phyloP scores from a whole-genome alignment of 148 eudicot genomes.

The Beta vulgaris region DNA sequence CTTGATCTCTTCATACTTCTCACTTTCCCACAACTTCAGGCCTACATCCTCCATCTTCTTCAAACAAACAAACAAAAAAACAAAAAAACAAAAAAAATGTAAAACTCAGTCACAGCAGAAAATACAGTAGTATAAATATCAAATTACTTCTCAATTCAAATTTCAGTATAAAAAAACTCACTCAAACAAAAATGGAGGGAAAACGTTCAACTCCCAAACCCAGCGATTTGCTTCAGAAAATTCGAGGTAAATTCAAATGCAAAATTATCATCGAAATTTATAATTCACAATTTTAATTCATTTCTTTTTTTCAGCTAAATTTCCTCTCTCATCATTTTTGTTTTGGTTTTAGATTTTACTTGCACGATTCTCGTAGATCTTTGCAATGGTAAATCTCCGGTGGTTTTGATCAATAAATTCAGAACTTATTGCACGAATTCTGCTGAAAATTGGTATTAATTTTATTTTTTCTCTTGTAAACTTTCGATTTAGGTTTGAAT shows the following conservation, averaged over 20 bases:
- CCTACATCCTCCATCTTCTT: too few species aligned
- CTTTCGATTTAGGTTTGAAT: neutral
- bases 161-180: neutral
- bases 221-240: constrained; percentile 47
- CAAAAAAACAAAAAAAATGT: too few species aligned
- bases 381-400: constrained; percentile 50
- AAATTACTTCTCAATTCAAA: neutral
- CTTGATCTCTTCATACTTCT: too few species aligned
- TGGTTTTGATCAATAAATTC: constrained; percentile 59
- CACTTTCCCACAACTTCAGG: too few species aligned
- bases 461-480: neutral
- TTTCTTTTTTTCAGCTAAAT: neutral
- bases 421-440: constrained; percentile 67
- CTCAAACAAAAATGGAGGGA: constrained; percentile 39
- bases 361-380: constrained; percentile 57
- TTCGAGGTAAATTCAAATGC: constrained; percentile 39
- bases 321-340: neutral
- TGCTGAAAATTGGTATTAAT: constrained; percentile 59
- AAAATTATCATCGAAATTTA: neutral
- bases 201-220: constrained; percentile 37
- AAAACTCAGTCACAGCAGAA: neutral
- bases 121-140: constrained; percentile 1
- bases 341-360: constrained; percentile 41
- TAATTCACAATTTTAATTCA: neutral
- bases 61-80: too few species aligned